These are phyloP conservation scores for Eucalyptus erythrocorys DNA, from an alignment of 345 rosid species.

Conservation along the genomic window DNA sequence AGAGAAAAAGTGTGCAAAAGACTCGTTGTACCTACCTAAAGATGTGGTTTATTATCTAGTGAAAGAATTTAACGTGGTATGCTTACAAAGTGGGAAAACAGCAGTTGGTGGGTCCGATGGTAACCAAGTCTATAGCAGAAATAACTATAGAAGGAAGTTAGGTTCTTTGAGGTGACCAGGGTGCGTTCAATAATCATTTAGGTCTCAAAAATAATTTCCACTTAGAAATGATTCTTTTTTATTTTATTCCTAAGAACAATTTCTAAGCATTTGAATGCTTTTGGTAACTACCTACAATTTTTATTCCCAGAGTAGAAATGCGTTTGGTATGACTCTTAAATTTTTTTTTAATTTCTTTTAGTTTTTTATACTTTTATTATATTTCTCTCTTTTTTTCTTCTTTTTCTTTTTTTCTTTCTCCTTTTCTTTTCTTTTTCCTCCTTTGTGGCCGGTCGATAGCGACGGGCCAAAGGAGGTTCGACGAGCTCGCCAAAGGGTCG, in stretches of 20 bases:
- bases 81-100: not conserved
- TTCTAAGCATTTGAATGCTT: no score
- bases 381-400: no score
- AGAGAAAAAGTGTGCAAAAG: not conserved
- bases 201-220: no score
- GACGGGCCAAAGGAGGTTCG: fast-evolving
- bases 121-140: no score
- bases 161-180: not conserved
- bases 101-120: not conserved
- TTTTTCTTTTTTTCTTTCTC: no score
- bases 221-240: fast-evolving
- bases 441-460: fast-evolving
- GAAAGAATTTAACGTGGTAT: not conserved
- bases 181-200: fast-evolving
- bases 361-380: no score
- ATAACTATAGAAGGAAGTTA: not conserved
- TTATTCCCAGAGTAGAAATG: no score
- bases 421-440: no score
- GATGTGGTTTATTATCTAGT: not conserved
- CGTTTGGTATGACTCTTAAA: fast-evolving
- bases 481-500: fast-evolving
- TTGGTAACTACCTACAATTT: no score
- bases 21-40: no score
- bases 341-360: no score
- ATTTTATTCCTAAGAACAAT: no score